phyloP scores from a whole-genome alignment of 1,139 yeast genomes.

The Taphrina sp. region DNA sequence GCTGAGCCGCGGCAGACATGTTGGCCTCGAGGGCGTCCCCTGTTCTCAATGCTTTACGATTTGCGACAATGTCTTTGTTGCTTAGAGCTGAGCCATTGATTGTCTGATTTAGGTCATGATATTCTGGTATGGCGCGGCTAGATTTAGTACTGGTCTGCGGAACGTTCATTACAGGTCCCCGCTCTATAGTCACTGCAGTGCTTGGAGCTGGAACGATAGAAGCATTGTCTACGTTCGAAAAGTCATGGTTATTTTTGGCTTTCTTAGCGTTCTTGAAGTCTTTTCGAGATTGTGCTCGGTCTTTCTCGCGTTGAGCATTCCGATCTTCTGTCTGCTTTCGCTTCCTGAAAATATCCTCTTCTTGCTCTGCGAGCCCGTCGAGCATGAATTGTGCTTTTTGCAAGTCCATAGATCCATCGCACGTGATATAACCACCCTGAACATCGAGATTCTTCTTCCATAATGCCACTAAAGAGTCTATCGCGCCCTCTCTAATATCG shows the following conservation, averaged over 20 bases:
- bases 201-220: constrained; percentile 31
- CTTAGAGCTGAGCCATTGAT: constrained; percentile 26
- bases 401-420: constrained; percentile 77
- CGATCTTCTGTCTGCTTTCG: constrained; percentile 68
- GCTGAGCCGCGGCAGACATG: constrained; percentile 30
- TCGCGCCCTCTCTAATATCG: constrained; percentile 92
- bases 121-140: constrained; percentile 35
- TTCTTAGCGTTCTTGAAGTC: constrained; percentile 36
- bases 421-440: constrained; percentile 74
- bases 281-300: constrained; percentile 52
- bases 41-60: constrained; percentile 68
- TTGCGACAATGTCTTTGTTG: constrained; percentile 47
- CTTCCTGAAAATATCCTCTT: constrained; percentile 71
- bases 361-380: constrained; percentile 65
- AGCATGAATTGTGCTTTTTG: constrained; percentile 73
- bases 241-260: constrained; percentile 8
- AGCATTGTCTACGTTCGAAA: constrained; percentile 29
- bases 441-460: constrained; percentile 76
- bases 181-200: constrained; percentile 32
- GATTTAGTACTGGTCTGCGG: constrained; percentile 19
- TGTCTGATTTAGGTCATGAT: constrained; percentile 35
- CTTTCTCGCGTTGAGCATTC: constrained; percentile 60
- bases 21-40: constrained; percentile 50
- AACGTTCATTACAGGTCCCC: constrained; percentile 11
- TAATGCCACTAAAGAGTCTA: constrained; percentile 71